Base-by-base conservation (phyloP, 2,329 filamentous ascomycete genomes). In the Alternaria metachromatica region DNA sequence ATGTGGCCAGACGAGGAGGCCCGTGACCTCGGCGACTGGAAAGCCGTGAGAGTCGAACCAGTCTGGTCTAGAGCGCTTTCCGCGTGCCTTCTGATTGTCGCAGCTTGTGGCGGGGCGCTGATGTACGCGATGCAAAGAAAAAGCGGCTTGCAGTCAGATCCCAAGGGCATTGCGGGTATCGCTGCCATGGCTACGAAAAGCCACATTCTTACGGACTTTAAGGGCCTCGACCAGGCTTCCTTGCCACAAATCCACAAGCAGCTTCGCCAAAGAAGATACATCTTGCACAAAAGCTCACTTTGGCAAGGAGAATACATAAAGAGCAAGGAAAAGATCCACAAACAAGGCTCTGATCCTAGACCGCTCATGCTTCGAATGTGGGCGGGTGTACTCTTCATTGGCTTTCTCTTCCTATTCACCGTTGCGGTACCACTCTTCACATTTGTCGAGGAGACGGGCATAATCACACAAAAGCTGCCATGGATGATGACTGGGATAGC, bases 121-220 rank as follows among this genome's bases (percentile, higher is more conserved):
- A 84, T 92, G 46, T 87, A 85, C 68, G 84, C 89, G 63, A 85
- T 92, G 46, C 86, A 83, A 15, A 84, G 91, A 21, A 88, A 87
- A 43, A 91, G 89, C 4, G 91, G 91, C 0, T 82, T 93, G 15
- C 78, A 88, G 4, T 87, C 87, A 6, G 89, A 93, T 73, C 90
- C 92, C 7, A 89, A 88, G 68, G 91, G 91, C 6, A 92, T 93
- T 55, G 90, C 90, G 2, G 91, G 91, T 2, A 84, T 93, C 41
- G 91, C 91, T 6, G 88, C 90, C 60, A 92, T 93, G 90, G 90
- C 91, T 10, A 90, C 91, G 3, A 87, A 88, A 64, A 89, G 87
- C 66, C 90, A 93, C 68, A 91, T 93, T 74, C 81, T 93, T 66
- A 89, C 88, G 79, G 91, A 93, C 73, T 93, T 93, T 73, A 88